Percentiles rank a stretch among this genome's conserved stretches.
These are phyloP conservation scores for Chalciporus piperatus DNA, from an alignment of 768 basidiomycete species.

Conservation along the genomic window DNA sequence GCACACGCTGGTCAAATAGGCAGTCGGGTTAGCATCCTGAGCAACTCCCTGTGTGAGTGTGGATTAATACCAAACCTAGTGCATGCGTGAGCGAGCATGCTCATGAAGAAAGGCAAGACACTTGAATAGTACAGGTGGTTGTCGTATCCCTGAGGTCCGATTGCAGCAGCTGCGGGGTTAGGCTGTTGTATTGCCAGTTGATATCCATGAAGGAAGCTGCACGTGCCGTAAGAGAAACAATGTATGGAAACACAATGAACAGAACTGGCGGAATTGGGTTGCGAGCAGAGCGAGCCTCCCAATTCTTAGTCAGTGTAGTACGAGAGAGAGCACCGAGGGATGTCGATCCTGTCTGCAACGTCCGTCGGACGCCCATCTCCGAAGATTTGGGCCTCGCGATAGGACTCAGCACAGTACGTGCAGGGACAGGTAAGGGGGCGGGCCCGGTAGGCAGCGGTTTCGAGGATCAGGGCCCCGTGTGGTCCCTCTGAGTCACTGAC, in stretches of 20 bases:
- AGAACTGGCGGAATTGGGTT: too few relatives aligned
- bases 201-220: constrained; percentile 82
- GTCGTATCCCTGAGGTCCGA: constrained; percentile 73
- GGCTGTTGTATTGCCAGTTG: constrained; percentile 71
- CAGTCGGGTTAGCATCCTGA: constrained; percentile 53
- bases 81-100: constrained; percentile 6
- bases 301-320: not conserved
- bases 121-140: constrained; percentile 76
- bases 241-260: too few relatives aligned
- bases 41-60: constrained; percentile 60
- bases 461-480: too few relatives aligned
- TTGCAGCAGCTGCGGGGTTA: constrained; percentile 67
- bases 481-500: too few relatives aligned
- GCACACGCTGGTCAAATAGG: constrained; percentile 68
- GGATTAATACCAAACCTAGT: constrained; percentile 48
- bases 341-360: too few relatives aligned
- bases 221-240: too few relatives aligned
- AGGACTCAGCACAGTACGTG: too few relatives aligned
- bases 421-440: too few relatives aligned
- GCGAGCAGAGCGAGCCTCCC: not conserved
- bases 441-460: too few relatives aligned
- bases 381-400: too few relatives aligned
- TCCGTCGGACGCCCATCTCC: not conserved
- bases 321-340: too few relatives aligned
- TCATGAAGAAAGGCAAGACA: not conserved